Evolutionary conservation across 306 rosid species (phyloP).

Genomic region (Castanea mollissima): DNA sequence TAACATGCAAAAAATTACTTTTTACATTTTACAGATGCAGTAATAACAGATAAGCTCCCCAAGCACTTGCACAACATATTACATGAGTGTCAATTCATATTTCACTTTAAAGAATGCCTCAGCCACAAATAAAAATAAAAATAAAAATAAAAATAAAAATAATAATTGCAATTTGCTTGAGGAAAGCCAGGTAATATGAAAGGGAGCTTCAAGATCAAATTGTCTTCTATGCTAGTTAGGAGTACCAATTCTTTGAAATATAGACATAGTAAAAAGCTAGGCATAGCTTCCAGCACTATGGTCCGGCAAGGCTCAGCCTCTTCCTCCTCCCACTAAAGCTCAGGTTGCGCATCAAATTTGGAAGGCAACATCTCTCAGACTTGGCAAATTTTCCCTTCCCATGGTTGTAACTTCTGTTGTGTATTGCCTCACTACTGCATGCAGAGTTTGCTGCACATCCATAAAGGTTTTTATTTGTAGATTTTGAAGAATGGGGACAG

Average conservation of each 20-base stretch:
- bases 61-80: background rate
- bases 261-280: background rate
- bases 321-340: slow-evolving; percentile 37
- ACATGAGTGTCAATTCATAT: background rate
- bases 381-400: slow-evolving; percentile 24
- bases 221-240: background rate
- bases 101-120: background rate
- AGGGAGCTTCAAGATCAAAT: background rate
- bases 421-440: background rate
- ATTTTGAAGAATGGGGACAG: background rate
- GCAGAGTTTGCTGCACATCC: slow-evolving; percentile 2
- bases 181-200: background rate
- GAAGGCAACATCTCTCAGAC: slow-evolving; percentile 32
- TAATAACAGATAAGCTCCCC: background rate
- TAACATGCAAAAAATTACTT: background rate
- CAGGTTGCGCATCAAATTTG: slow-evolving; percentile 33
- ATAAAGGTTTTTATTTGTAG: background rate
- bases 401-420: background rate
- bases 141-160: too few relatives aligned
- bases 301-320: slow-evolving; percentile 10
- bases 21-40: background rate
- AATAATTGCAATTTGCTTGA: background rate
- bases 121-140: too few relatives aligned
- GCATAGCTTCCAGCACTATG: background rate
- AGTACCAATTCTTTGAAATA: background rate